These are phyloP conservation scores for Chalciporus piperatoides DNA, from an alignment of 1,284 basidiomycete genomes.

Conservation along the genomic window DNA sequence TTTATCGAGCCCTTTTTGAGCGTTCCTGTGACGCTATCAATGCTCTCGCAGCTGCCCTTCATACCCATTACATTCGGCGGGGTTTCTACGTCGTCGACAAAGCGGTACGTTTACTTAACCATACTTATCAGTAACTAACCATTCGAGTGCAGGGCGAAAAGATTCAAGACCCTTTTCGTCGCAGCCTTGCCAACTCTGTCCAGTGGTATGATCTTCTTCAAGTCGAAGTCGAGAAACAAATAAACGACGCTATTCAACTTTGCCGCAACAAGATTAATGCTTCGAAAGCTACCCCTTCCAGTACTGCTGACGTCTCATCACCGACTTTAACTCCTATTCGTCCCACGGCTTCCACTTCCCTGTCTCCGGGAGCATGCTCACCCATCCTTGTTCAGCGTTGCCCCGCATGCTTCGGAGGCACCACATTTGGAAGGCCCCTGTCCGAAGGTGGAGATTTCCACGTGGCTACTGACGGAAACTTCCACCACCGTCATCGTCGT, in stretches of 20 bases:
- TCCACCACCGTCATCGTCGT: neutral
- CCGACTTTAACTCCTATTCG: too few relatives aligned
- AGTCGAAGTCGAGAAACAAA: neutral
- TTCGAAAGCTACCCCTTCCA: too few relatives aligned
- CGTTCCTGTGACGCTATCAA: neutral
- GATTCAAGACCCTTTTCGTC: neutral
- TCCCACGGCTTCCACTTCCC: too few relatives aligned
- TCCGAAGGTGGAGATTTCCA: neutral
- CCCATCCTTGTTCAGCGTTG: constrained; percentile 2
- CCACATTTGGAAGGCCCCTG: neutral
- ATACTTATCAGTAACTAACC: neutral
- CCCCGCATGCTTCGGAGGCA: constrained; percentile 1
- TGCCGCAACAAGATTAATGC: neutral
- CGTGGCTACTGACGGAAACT: too few relatives aligned
- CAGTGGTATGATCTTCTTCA: constrained; percentile 1
- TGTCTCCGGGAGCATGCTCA: too few relatives aligned
- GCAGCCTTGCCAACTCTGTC: neutral
- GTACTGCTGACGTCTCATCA: too few relatives aligned
- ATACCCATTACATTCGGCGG: neutral
- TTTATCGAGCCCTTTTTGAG: constrained; percentile 6
- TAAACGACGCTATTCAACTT: constrained; percentile 1
- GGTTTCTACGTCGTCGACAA: neutral
- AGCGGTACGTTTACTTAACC: neutral
- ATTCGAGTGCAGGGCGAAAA: neutral
- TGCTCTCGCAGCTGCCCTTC: neutral